Percentiles rank a stretch among this genome's conserved stretches.
These are phyloP conservation scores for Lasiodiplodia sp. DNA, from an alignment of 2,329 filamentous ascomycete genomes.

Conservation along the genomic window DNA sequence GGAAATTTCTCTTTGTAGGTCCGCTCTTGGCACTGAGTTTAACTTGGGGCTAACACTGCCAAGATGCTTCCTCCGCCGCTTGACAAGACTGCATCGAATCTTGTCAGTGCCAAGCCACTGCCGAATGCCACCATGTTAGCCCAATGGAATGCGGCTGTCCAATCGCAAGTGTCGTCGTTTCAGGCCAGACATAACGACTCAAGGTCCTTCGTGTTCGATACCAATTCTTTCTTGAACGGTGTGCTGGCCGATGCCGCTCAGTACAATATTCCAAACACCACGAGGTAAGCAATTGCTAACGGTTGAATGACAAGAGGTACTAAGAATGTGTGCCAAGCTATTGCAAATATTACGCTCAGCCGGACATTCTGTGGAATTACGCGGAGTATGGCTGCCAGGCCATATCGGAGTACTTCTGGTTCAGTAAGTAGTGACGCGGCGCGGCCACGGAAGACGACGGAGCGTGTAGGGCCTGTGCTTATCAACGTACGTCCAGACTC, in stretches of 20 bases:
- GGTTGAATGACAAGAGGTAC: background rate
- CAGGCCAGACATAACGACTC: slow-evolving; percentile 40
- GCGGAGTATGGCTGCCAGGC: slow-evolving; percentile 25
- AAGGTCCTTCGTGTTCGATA: slow-evolving; percentile 55
- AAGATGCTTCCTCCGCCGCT: slow-evolving; percentile 59
- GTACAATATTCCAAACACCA: slow-evolving; percentile 57
- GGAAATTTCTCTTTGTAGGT: slow-evolving; percentile 52
- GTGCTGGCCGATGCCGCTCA: slow-evolving; percentile 52
- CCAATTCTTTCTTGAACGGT: slow-evolving; percentile 50
- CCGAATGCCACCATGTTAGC: slow-evolving; percentile 57
- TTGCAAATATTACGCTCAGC: slow-evolving; percentile 55
- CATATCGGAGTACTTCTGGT: slow-evolving; percentile 27
- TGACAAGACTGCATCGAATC: slow-evolving; percentile 53
- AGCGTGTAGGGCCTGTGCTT: background rate
- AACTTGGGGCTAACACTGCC: background rate
- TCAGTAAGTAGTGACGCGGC: slow-evolving; percentile 17
- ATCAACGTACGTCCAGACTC: slow-evolving; percentile 9
- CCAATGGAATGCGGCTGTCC: slow-evolving; percentile 54
- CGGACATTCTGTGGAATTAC: slow-evolving; percentile 47
- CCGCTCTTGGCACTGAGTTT: background rate
- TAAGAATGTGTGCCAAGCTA: slow-evolving; percentile 36
- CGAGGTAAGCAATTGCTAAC: slow-evolving; percentile 33
- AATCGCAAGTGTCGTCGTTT: slow-evolving; percentile 46
- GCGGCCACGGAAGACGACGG: background rate
- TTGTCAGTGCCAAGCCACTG: slow-evolving; percentile 42